Evolutionary conservation across 106 monocot genomes (phyloP), one percentile per base, ranked within the genome.

Genomic region (Dioscorea alata): DNA sequence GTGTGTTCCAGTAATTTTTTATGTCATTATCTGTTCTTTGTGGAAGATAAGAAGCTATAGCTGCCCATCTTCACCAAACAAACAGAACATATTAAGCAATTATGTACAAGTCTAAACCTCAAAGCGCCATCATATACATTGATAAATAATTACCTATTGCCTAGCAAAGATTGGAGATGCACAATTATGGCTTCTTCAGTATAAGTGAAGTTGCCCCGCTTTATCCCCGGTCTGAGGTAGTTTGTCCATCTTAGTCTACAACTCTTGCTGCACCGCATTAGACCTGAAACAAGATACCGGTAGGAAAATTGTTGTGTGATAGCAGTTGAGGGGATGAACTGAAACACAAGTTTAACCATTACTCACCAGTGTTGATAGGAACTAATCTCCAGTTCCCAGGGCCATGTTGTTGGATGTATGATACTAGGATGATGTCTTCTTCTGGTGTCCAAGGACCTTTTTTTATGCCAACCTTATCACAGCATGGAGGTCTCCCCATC

Each of bases 1-100:
- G 90, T 13, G 86, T 86, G 79, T 90, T 90, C 90, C 90, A 90
- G 75, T 86, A 90, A 70, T 90, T 90, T 78, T 90, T 90, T 74
- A 90, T 86, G 59, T 90, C 90, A 34, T 90, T 90, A 52, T 90
- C 90, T 32, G 90, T 90, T 69, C 90, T 83, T 49, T 75, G 90
- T 5, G 90, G 90, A 42, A 90, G 90, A 70, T 86, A 86, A 50
- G 90, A 86, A 42, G 42, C 42, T 8, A 42, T 42, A 10, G 42
- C 42, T 42, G 42, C 42, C 42, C 42, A 42, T 10, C 42, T 42
- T 28, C 28, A 28, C 28, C 28, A 28, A 28, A 28, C 28, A 28
- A 28, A 28, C 28, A 28, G 3, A 28, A 28, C 28, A 28, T 28
- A 28, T 28, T 3, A 28, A 28, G 28, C 28, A 28, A 28, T 1